Evolutionary conservation across 805 yeast genomes (phyloP), one percentile per base, ranked within the genome.

Genomic region (Starmerella apicola): DNA sequence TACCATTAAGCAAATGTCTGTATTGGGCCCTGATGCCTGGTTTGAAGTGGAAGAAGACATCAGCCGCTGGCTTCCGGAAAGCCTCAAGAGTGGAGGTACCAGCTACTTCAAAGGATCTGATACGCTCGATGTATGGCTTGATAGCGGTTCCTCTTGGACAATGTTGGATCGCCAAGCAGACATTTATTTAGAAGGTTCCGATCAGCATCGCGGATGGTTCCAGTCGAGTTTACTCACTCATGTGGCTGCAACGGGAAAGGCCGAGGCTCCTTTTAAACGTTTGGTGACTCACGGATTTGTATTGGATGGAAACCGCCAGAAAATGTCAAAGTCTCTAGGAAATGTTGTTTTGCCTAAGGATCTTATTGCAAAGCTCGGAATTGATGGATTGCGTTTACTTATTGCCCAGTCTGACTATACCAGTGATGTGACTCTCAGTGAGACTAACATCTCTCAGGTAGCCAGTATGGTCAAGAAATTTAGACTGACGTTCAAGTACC

Each of bases 81-180:
- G 59, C 7, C 34, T 38, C 20, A 36, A 36, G 24, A 4, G 63
- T 64, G 52, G 62, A 22, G 78, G 75, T 0, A 40, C 51, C 2
- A 51, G 63, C 2, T 80, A 67, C 46, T 53, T 54, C 19, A 79
- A 82, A 52, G 88, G 95, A 1, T 71, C 66, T 32, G 98, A 91
- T 51, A 91, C 98, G 0, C 81, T 91, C 85, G 99, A 91, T 61
- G 98, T 91, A 16, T 91, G 99, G 99, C 88, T 91, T 62, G 99
- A 91, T 59, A 81, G 94, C 29, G 99, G 99, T 0, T 74, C 94
- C 0, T 78, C 91, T 25, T 91, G 98, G 97, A 70, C 74, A 9
- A 68, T 72, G 33, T 63, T 80, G 17, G 61, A 67, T 25, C 45
- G 50, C 3, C 54, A 52, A 5, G 53, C 46, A 3, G 93, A 86